phyloP scores from a whole-genome alignment of 2,329 filamentous ascomycete species.

The Ilyonectria destructans region DNA sequence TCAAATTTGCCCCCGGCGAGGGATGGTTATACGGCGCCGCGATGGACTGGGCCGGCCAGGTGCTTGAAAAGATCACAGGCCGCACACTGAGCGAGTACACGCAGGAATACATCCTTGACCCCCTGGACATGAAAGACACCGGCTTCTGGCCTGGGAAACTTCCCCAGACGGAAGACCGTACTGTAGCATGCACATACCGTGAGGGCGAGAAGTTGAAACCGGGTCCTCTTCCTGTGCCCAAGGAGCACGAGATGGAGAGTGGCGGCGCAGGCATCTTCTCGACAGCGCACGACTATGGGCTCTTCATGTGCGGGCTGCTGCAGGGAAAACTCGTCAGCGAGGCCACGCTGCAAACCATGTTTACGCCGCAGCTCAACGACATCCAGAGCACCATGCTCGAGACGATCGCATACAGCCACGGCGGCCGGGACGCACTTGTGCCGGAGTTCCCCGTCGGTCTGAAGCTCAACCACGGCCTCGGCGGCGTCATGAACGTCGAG shows the following conservation, averaged over 20 bases:
- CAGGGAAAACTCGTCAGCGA: constrained; percentile 50
- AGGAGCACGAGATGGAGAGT: constrained; percentile 56
- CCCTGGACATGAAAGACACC: constrained; percentile 56
- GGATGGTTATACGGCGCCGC: constrained; percentile 66
- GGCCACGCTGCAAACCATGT: constrained; percentile 55
- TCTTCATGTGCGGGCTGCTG: constrained; percentile 55
- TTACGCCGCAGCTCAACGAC: constrained; percentile 59
- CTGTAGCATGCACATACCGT: constrained; percentile 42
- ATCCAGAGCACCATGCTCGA: constrained; percentile 43
- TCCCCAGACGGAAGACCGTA: constrained; percentile 45
- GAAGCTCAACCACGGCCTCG: constrained; percentile 57
- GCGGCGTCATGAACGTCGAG: constrained; percentile 58
- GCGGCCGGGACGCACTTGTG: constrained; percentile 48
- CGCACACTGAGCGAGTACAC: constrained; percentile 57
- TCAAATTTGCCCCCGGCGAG: constrained; percentile 62
- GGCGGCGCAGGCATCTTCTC: constrained; percentile 63
- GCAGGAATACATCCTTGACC: constrained; percentile 55
- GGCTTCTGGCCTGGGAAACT: constrained; percentile 55
- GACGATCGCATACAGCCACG: constrained; percentile 36
- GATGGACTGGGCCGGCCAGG: constrained; percentile 65
- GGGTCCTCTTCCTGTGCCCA: constrained; percentile 40
- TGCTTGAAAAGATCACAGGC: constrained; percentile 60
- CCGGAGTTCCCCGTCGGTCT: constrained; percentile 56
- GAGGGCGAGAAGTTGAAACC: constrained; percentile 43
- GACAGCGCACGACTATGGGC: constrained; percentile 59